phyloP scores from a whole-genome alignment of 1,284 basidiomycete genomes.

The Irpex rosettiformis region DNA sequence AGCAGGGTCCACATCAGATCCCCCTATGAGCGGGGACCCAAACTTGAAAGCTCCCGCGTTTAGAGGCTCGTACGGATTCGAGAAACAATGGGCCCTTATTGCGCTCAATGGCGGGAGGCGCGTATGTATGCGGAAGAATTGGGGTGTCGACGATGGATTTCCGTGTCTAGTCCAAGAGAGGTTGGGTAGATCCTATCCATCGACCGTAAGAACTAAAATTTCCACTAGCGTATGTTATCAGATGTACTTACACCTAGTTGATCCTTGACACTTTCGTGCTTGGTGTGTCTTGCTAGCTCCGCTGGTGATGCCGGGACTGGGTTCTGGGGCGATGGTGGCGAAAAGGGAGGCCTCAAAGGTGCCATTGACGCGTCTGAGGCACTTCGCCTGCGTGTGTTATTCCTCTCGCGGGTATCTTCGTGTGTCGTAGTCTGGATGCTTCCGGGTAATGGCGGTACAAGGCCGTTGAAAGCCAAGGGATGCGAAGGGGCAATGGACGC shows the following conservation, averaged over 20 bases:
- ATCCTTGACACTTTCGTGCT: background rate
- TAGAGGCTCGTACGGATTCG: background rate
- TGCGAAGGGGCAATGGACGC: no score
- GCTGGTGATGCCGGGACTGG: background rate
- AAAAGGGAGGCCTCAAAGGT: background rate
- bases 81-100: background rate
- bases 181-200: no score
- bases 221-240: no score
- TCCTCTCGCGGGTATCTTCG: background rate
- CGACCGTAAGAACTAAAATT: no score
- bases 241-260: background rate
- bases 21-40: no score
- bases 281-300: background rate
- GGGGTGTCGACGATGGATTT: background rate
- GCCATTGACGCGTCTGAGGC: background rate
- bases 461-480: no score
- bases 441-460: no score
- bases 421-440: no score
- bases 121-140: slow-evolving; percentile 20
- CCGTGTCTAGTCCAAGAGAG: background rate
- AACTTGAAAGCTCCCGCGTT: background rate
- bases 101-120: slow-evolving; percentile 25
- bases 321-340: background rate
- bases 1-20: background rate
- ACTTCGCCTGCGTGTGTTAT: background rate